Evolutionary conservation across 768 basidiomycete species (phyloP), one percentile per base, ranked within the genome.

Genomic region (Lactifluus volemus): DNA sequence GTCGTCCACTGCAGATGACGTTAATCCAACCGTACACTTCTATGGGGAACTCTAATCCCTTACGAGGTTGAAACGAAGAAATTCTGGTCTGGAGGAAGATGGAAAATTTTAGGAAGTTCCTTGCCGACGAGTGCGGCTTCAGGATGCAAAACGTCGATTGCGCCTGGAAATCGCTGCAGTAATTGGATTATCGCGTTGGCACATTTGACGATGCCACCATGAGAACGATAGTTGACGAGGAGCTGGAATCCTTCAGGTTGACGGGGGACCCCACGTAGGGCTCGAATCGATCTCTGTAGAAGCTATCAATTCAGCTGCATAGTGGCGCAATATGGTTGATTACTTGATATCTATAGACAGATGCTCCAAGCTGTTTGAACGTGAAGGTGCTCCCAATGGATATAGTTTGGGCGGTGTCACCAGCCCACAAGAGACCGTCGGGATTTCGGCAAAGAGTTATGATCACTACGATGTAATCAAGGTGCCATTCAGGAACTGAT

Each of bases 321-420:
- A 36, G 17, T 1, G 8, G 25, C 39, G 15, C 38, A 10, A n/a
- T 3, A 36, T 14, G 14, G 14, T 29, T 34, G 19, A 71, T 47
- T 55, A 85, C 88, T 73, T 89, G 86, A 1, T 83, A 68, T 48
- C 84, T 77, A 59, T 79, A 81, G 32, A 87, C 63, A 63, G 86
- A 87, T 0, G 88, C 80, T 68, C 84, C 88, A 53, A 90, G 68
- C 48, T 88, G 85, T 56, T 85, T 74, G 68, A 90, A 90, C 10
- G 83, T 74, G 65, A 90, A 90, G 0, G 85, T 79, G 63, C 84
- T 86, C 2, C 88, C 88, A 0, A 81, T 78, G 0, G 85, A 83
- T 42, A 90, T 89, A 0, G 88, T 86, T 64, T 90, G 88, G 0
- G 88, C 86, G 0, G 88, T 89, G 67, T 90, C 88, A 0, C 89